Conservation (phyloP, 805 yeast genomes). For the Hanseniaspora clermontiae region DNA sequence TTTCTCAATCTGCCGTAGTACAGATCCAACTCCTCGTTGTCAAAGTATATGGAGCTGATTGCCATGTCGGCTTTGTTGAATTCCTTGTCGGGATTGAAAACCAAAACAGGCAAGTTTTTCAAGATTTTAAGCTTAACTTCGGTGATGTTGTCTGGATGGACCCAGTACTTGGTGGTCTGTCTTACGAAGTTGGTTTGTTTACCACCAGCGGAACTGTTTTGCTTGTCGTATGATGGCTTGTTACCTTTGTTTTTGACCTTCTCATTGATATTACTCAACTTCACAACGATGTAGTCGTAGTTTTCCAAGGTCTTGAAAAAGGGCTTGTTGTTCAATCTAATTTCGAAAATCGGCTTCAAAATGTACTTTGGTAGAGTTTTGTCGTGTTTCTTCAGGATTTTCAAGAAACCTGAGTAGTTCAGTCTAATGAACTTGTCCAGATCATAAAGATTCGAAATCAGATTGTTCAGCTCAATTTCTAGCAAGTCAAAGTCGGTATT, state of each 20-base stretch:
- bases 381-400: conserved; percentile 92
- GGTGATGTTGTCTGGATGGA: conserved; percentile 94
- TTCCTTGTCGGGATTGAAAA: conserved; percentile 89
- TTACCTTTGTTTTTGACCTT: conserved; percentile 91
- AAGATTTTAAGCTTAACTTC: conserved; percentile 84
- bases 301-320: conserved; percentile 72
- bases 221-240: conserved; percentile 74
- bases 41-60: conserved; percentile 92
- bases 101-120: conserved; percentile 92
- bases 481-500: conserved; percentile 61
- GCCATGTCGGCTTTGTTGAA: conserved; percentile 91
- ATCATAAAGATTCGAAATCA: conserved; percentile 95
- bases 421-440: conserved; percentile 84
- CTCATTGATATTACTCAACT: conserved; percentile 78
- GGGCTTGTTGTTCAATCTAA: conserved; percentile 82
- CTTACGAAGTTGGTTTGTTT: conserved; percentile 94
- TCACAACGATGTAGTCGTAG: conserved; percentile 78
- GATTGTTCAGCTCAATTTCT: conserved; percentile 67
- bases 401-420: conserved; percentile 94
- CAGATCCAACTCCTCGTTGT: conserved; percentile 75
- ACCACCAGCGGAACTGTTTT: conserved; percentile 81
- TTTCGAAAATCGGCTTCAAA: conserved; percentile 85
- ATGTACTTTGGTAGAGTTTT: conserved; percentile 61
- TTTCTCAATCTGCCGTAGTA: conserved; percentile 90
- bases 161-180: conserved; percentile 99